phyloP scores from a whole-genome alignment of 768 basidiomycete genomes.

The Kwoniella pini region DNA sequence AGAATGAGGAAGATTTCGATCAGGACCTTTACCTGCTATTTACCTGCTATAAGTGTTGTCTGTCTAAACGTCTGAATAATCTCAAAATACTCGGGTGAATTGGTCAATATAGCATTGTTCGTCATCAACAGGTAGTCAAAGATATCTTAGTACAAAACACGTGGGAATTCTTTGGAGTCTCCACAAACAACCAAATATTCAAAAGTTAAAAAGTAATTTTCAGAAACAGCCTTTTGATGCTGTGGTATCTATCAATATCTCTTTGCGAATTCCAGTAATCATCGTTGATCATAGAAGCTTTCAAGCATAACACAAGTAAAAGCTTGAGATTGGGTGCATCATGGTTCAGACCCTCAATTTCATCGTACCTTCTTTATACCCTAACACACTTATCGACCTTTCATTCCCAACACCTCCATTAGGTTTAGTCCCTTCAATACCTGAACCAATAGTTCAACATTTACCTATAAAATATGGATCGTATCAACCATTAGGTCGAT shows the following conservation, averaged over 20 bases:
- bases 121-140: neutral
- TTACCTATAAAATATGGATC: slow-evolving; percentile 40
- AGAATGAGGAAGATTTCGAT: no score
- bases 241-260: no score
- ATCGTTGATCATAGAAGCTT: no score
- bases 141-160: neutral
- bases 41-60: no score
- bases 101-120: neutral
- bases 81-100: no score
- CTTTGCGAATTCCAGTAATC: no score
- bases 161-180: neutral
- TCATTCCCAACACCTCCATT: slow-evolving; percentile 30
- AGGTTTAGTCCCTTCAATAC: slow-evolving; percentile 12
- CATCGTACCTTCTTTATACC: slow-evolving; percentile 48
- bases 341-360: slow-evolving; percentile 31
- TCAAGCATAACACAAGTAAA: no score
- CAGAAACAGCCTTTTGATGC: no score
- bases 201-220: neutral
- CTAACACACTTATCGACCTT: slow-evolving; percentile 47
- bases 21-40: no score
- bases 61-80: no score
- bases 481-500: slow-evolving; percentile 33
- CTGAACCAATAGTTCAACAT: slow-evolving; percentile 45
- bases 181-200: slow-evolving; percentile 6
- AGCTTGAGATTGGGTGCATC: neutral